Conservation (phyloP, 2,329 filamentous ascomycete species). For the Penicillium italicum region DNA sequence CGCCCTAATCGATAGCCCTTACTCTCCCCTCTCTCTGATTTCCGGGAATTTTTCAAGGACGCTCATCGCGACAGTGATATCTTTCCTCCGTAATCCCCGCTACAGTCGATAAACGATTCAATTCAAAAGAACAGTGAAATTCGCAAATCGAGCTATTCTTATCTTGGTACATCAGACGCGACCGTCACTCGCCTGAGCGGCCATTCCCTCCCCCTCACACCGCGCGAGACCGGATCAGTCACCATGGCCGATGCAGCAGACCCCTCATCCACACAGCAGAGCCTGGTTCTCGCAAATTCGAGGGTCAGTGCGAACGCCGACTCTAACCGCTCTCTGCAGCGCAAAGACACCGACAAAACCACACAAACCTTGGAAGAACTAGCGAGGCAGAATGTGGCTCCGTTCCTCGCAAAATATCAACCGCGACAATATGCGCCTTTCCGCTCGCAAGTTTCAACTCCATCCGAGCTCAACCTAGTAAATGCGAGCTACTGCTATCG, state of each 20-base stretch:
- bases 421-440: constrained; percentile 82
- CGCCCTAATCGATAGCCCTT: not conserved
- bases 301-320: constrained; percentile 23
- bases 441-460: constrained; percentile 41
- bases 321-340: constrained; percentile 21
- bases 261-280: constrained; percentile 6
- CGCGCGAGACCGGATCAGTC: not conserved
- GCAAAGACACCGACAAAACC: constrained; percentile 26
- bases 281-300: constrained; percentile 7
- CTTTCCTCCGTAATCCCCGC: not conserved
- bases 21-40: not conserved
- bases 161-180: not conserved
- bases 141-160: not conserved
- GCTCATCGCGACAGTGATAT: not conserved
- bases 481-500: constrained; percentile 96
- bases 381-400: constrained; percentile 73
- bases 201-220: not conserved
- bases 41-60: not conserved
- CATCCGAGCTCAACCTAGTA: constrained; percentile 43
- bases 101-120: not conserved
- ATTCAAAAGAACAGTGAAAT: not conserved
- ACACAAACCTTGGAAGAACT: constrained; percentile 54
- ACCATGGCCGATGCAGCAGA: constrained; percentile 5
- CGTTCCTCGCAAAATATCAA: constrained; percentile 88
- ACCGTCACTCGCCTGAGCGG: not conserved